Percentiles rank a stretch among this genome's conserved stretches.
phyloP scores from a whole-genome alignment of 2,329 filamentous ascomycete species.

The Pyrenochaeta sp. region DNA sequence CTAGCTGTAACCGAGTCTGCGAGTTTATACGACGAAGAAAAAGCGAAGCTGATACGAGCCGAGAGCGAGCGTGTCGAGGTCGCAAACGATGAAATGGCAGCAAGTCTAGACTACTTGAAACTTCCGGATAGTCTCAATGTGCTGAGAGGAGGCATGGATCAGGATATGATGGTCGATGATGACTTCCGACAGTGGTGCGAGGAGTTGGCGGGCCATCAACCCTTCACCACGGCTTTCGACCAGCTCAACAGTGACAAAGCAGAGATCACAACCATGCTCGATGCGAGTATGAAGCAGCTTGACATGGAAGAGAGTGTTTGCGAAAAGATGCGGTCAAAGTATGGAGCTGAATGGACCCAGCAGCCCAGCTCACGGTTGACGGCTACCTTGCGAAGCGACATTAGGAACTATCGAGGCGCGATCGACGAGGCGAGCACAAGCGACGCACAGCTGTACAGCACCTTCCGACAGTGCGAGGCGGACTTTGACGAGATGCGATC shows the following conservation, averaged over 20 bases:
- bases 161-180: constrained; percentile 85
- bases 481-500: constrained; percentile 96
- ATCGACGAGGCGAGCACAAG: constrained; percentile 88
- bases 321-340: constrained; percentile 99
- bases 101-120: constrained; percentile 91
- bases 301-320: constrained; percentile 98
- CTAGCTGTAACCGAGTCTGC: constrained; percentile 96
- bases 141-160: constrained; percentile 89
- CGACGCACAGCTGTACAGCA: constrained; percentile 82
- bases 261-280: constrained; percentile 74
- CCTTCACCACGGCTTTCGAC: constrained; percentile 81
- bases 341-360: constrained; percentile 94
- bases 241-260: constrained; percentile 79
- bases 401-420: constrained; percentile 86
- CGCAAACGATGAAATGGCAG: constrained; percentile 94
- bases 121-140: constrained; percentile 89
- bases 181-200: constrained; percentile 95
- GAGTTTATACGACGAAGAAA: constrained; percentile 97
- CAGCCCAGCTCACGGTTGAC: constrained; percentile 93
- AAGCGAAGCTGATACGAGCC: constrained; percentile 91
- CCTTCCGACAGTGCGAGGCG: constrained; percentile 82
- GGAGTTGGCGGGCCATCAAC: constrained; percentile 85
- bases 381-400: constrained; percentile 83
- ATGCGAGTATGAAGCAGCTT: constrained; percentile 83
- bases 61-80: constrained; percentile 93